These are phyloP conservation scores for Erysimum pusillum DNA, from an alignment of 441 rosid genomes.

Conservation along the genomic window DNA sequence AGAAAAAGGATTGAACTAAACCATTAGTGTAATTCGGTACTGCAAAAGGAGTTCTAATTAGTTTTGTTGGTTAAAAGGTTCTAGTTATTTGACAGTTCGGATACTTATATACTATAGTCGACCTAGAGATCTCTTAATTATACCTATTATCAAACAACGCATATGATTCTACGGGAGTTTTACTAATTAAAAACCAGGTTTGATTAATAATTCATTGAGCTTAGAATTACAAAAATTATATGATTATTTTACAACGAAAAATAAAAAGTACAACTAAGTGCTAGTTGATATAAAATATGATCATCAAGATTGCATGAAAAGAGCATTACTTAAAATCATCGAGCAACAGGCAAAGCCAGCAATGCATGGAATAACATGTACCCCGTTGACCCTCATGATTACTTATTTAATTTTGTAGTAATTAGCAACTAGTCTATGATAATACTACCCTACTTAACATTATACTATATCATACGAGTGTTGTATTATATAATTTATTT, in stretches of 20 bases:
- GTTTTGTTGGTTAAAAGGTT: constrained; percentile 19
- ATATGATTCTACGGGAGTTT: constrained; percentile 13
- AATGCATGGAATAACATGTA: constrained; percentile 45
- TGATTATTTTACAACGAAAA: not conserved
- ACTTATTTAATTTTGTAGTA: constrained; percentile 24
- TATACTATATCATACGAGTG: not conserved
- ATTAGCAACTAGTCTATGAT: constrained; percentile 32
- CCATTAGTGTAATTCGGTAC: not conserved
- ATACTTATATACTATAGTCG: constrained; percentile 4
- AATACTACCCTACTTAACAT: constrained; percentile 5
- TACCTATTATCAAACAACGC: constrained; percentile 9
- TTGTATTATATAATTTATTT: too few relatives aligned
- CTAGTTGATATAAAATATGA: constrained; percentile 36
- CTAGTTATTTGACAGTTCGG: not conserved
- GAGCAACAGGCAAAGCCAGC: constrained; percentile 51
- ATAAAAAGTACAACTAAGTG: constrained; percentile 34
- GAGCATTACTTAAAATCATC: constrained; percentile 49
- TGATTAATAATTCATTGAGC: constrained; percentile 22
- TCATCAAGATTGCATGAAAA: constrained; percentile 44
- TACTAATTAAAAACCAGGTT: constrained; percentile 1
- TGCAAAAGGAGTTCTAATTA: not conserved
- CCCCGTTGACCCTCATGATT: constrained; percentile 47
- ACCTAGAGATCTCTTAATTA: constrained; percentile 5
- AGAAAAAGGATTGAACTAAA: constrained; percentile 5
- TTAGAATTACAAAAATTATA: not conserved